Base-by-base conservation (phyloP, 179 eudicot genomes). In the Beta corolliflora region DNA sequence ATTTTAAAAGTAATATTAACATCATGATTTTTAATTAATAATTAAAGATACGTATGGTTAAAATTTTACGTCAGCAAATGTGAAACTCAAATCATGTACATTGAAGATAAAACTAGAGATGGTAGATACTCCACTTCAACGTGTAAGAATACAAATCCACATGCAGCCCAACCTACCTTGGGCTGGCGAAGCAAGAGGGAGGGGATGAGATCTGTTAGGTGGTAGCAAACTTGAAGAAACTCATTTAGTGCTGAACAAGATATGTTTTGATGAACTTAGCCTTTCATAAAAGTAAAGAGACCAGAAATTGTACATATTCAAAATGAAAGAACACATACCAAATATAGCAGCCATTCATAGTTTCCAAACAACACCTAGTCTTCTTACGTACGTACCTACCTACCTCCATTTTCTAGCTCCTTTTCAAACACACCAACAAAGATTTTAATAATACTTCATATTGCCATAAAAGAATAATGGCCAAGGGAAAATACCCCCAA, bases 201-300 rank as follows among this genome's bases (percentile, higher is more conserved):
- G 18, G 5, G 11, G 16, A 13, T 41, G 25, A 36, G 41, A 36
- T 25, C 44, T 10, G 67, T 41, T 60, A 48, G 31, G 54, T 29
- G 21, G 16, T 73, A 29, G 9, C 46, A 29, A 66, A 66, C 45
- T 29, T 66, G 46, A 66, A 7, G 45, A 66, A 66, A 14, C 3
- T 29, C 5, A 66, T 66, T 31, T 66, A 15, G 69, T 12, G 8
- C 16, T 13, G 16, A 29, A 15, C 46, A 4, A 13, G 0, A 41
- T 29, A 15, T 11, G 4, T 68, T 5, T 5, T 65, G 2, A 14
- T 15, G n/a, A 58, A 50, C 18, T 23, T 52, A n/a, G 73, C 64
- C 71, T 80, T 80, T 80, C 46, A 72, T 48, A 19, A 77, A 5
- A 7, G 1, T 12, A 77, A 23, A 64, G 29, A 65, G 73, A 29